These are phyloP conservation scores for Arabidopsis suecica DNA, from an alignment of 345 rosid species.

Conservation along the genomic window DNA sequence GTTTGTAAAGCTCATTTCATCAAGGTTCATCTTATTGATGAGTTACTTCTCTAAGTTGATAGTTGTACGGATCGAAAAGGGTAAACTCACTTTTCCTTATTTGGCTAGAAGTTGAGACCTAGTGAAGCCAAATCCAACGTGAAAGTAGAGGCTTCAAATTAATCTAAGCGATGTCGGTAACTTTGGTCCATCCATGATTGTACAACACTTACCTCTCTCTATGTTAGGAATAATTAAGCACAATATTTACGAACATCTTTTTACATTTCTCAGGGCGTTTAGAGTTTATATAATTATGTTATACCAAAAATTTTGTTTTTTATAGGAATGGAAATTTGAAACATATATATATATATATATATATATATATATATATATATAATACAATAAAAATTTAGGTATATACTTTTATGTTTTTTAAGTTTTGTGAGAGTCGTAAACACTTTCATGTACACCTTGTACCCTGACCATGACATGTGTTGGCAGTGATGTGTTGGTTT, in stretches of 20 bases:
- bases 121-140: conserved; percentile 23
- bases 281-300: neutral
- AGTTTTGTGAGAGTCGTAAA: neutral
- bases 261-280: neutral
- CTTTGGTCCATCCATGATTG: neutral
- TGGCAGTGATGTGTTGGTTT: neutral
- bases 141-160: conserved; percentile 30
- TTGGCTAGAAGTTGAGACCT: conserved; percentile 17
- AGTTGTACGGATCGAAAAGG: neutral
- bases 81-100: neutral
- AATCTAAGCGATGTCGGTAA: neutral
- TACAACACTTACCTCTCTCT: neutral
- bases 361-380: neutral
- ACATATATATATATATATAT: neutral
- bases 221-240: neutral
- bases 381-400: neutral
- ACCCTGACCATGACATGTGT: neutral
- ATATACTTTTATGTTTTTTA: too few species aligned
- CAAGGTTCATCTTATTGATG: neutral
- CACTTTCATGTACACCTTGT: neutral
- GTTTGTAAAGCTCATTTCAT: conserved; percentile 20
- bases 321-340: neutral
- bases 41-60: neutral
- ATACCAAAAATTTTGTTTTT: neutral
- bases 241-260: neutral